Base-by-base conservation (phyloP, 305 asterid genomes). In the Fraxinus ornus region DNA sequence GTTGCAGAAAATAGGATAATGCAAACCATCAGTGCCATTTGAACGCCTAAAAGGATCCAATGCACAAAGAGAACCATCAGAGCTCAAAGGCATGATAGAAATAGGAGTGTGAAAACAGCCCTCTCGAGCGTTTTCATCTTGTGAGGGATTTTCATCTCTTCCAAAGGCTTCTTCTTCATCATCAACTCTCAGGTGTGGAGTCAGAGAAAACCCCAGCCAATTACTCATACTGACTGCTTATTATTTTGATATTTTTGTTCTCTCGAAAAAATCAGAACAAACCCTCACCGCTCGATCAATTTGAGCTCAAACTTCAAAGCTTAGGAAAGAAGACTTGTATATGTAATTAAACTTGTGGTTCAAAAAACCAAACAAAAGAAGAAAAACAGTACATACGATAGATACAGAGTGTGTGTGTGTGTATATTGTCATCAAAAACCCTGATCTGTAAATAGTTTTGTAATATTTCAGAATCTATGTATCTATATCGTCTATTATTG, bases 151-250 rank as follows among this genome's bases (percentile, higher is more conserved):
- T 12, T 82, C 73, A 3, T 79, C 79, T 4, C 68, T 22, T 24
- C 75, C 86, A 8, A 80, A 73, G 60, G 73, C 85, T 76, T 41
- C 80, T 12, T 82, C 88, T 0, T 83, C 87, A 9, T 84, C 89
- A 39, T 84, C 88, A 7, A 89, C 82, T 81, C 88, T 81, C 81
- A 89, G 87, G 86, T 89, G 92, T 3, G 94, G 90, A 78, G 90
- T 86, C 44, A 91, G 91, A 78, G 98, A 90, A 77, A 92, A 94
- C 30, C 95, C 97, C 85, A 94, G 74, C 98, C 97, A 93, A 52
- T 89, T 84, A 86, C 93, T 91, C 93, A 89, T 92, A 44, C 13
- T 7, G 5, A 15, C 52, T 78, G 33, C 21, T 4, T 30, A n/a
- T 28, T 5, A 15, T 1, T 49, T 9, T 66, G 26, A 12, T 24